Base-by-base conservation (phyloP, 352 stramenopile genomes). In the Phytophthora citrophthora region DNA sequence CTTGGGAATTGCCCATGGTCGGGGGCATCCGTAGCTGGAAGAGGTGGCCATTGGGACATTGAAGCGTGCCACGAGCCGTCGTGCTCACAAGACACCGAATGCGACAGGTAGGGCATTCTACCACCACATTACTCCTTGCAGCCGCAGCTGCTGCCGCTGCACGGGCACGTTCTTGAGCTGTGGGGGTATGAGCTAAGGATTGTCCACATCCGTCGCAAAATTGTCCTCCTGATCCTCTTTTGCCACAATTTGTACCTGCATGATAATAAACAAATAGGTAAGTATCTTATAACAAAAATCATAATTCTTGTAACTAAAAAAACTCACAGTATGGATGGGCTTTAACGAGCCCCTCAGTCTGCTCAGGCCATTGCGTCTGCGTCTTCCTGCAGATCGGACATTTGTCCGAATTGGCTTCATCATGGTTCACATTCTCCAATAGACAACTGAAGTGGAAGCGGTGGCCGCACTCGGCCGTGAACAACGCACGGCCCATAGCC, bases 381-480 rank as follows among this genome's bases (percentile, higher is more conserved):
- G 83, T 43, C 72, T 94, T 90, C 65, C 87, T 83, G 77, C 87
- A 95, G 62, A 95, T 95, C 58, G 87, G 87, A 46, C 87, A 95
- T 71, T 95, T 95, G 75, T 93, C 86, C 50, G 83, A 81, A 62
- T 95, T 95, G 26, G 85, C 87, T 65, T 95, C 87, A 72, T 95
- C 87, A 70, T 95, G 85, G 70, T 95, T 95, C 29, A 95, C 84
- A 65, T 95, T 95, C 78, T 95, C 87, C 29, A 95, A 61, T 51
- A 95, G 58, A 58, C 87, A 95, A 31, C 75, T 88, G 61, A 95
- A 95, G 67, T 95, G 87, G 66, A 91, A 95, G 47, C 85, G 81
- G 74, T 95, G 87, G 60, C 82, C 87, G 55, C 87, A 95, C 72
- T 95, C 85, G 68, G 85, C 87, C 46, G 81, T 91, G 66, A 95